phyloP scores from a whole-genome alignment of 306 rosid genomes.

The Betula pendula region DNA sequence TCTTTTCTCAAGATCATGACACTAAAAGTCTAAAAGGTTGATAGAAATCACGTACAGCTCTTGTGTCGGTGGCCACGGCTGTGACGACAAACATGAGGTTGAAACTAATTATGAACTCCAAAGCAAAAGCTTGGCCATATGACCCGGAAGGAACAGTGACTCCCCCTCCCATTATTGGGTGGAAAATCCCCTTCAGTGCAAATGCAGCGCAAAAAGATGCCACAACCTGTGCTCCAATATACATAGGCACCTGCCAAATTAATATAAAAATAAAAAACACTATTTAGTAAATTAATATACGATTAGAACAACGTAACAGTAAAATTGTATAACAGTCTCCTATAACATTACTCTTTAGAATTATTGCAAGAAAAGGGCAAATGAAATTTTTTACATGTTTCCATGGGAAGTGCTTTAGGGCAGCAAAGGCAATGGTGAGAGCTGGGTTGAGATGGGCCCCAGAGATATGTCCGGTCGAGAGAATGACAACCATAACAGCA shows the following conservation, averaged over 20 bases:
- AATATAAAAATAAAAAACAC: not conserved
- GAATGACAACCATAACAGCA: slow-evolving; percentile 72
- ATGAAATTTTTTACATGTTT: slow-evolving; percentile 45
- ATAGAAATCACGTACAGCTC: slow-evolving; percentile 61
- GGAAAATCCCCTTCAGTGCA: slow-evolving; percentile 63
- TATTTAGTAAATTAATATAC: too few relatives aligned
- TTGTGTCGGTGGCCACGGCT: slow-evolving; percentile 86
- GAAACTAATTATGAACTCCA: slow-evolving; percentile 74
- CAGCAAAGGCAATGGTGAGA: slow-evolving; percentile 83
- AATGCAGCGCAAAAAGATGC: slow-evolving; percentile 76
- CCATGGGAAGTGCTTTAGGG: slow-evolving; percentile 87
- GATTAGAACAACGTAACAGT: too few relatives aligned
- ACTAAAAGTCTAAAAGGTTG: not conserved
- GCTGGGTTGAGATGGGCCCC: slow-evolving; percentile 94
- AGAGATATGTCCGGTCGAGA: slow-evolving; percentile 84
- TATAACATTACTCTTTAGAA: too few relatives aligned
- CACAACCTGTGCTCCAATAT: slow-evolving; percentile 68
- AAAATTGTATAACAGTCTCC: too few relatives aligned
- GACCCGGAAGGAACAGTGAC: slow-evolving; percentile 79
- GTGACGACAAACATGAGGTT: slow-evolving; percentile 95
- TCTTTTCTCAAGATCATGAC: not conserved
- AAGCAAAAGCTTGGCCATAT: slow-evolving; percentile 72
- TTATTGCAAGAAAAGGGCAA: not conserved
- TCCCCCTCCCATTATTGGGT: slow-evolving; percentile 79
- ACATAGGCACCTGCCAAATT: slow-evolving; percentile 64